A percentile compares a stretch with the other conserved stretches of the same genome.
These are phyloP conservation scores for Aphanomyces invadans DNA, from an alignment of 352 stramenopile genomes.

Conservation along the genomic window DNA sequence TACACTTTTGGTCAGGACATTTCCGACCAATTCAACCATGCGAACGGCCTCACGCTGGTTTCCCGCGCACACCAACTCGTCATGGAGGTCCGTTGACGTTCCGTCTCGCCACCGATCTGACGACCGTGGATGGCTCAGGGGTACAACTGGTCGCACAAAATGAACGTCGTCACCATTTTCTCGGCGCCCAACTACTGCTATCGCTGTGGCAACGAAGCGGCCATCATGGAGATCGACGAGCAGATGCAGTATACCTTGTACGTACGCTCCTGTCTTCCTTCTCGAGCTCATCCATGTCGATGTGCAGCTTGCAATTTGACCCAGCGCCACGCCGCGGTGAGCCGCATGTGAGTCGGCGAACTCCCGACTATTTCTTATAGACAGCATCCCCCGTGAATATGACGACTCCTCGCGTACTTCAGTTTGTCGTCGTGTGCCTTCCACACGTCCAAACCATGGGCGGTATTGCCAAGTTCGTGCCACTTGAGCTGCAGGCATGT, in stretches of 20 bases:
- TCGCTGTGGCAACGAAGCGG: slow-evolving; percentile 96
- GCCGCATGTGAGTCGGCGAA: slow-evolving; percentile 88
- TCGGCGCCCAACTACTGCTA: slow-evolving; percentile 99
- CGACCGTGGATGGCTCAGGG: slow-evolving; percentile 28
- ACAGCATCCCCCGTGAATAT: background rate
- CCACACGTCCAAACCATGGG: too few relatives aligned
- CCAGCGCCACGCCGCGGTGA: slow-evolving; percentile 89
- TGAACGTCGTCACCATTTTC: slow-evolving; percentile 98
- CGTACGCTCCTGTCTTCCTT: slow-evolving; percentile 26
- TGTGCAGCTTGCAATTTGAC: slow-evolving; percentile 89
- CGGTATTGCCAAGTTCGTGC: too few relatives aligned
- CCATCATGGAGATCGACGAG: slow-evolving; percentile 96
- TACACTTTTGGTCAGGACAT: slow-evolving; percentile 92
- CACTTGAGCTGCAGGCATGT: too few relatives aligned
- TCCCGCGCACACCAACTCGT: slow-evolving; percentile 92
- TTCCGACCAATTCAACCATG: slow-evolving; percentile 90
- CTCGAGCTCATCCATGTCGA: background rate
- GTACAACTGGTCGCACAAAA: slow-evolving; percentile 95
- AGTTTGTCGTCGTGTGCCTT: too few relatives aligned
- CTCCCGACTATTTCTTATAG: slow-evolving; percentile 95
- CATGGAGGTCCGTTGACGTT: slow-evolving; percentile 87
- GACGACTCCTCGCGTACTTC: background rate
- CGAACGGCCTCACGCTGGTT: slow-evolving; percentile 90
- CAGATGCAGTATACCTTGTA: slow-evolving; percentile 95
- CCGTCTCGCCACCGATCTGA: background rate